phyloP scores from a whole-genome alignment of 805 yeast genomes.

The Metschnikowia bowlesiae region DNA sequence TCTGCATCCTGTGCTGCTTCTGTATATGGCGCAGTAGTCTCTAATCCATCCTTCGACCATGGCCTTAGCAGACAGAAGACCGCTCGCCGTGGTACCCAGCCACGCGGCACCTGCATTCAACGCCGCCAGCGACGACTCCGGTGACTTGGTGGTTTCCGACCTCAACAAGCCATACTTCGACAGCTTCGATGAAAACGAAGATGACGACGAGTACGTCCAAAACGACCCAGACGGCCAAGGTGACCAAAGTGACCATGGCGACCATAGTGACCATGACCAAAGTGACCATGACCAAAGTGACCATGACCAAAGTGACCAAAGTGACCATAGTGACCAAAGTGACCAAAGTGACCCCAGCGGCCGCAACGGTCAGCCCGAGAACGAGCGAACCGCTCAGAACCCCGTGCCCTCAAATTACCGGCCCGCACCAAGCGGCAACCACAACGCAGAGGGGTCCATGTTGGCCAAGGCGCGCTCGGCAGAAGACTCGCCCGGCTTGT shows the following conservation, averaged over 20 bases:
- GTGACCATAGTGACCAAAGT: background rate
- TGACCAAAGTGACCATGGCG: background rate
- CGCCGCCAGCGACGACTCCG: conserved; percentile 19
- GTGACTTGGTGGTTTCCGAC: background rate
- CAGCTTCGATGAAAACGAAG: background rate
- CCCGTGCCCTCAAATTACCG: too few relatives aligned
- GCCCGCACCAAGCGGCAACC: too few relatives aligned
- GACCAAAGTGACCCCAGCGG: too few relatives aligned
- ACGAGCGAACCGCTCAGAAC: too few relatives aligned
- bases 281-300: background rate
- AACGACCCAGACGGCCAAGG: background rate
- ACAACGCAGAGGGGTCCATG: background rate
- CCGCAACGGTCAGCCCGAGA: too few relatives aligned
- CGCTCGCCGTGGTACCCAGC: conserved; percentile 48
- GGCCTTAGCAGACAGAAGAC: conserved; percentile 69
- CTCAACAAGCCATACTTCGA: background rate
- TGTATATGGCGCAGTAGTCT: background rate
- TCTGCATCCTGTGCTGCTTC: background rate
- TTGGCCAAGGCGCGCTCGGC: background rate
- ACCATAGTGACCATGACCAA: background rate
- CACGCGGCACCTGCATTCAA: conserved; percentile 43
- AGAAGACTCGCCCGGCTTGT: conserved; percentile 14
- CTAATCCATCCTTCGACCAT: conserved; percentile 21
- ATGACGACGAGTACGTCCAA: background rate
- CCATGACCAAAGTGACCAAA: background rate